Conservation (phyloP, 352 stramenopile genomes). For the Phytopythium delawarense region DNA sequence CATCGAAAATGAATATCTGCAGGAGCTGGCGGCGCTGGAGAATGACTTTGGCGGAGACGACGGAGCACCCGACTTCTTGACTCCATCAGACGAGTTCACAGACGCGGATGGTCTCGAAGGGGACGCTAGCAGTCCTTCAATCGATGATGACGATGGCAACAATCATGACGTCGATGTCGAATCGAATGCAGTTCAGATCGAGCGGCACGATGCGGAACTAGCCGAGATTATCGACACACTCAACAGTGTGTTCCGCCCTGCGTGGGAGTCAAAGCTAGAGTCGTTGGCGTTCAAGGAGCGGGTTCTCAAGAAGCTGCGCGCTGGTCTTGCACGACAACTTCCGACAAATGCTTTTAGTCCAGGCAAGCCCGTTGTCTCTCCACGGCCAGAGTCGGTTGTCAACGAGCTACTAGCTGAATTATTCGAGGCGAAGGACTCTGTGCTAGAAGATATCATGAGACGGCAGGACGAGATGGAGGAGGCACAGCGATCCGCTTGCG, state of each 20-base stretch:
- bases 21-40: slow-evolving; percentile 40
- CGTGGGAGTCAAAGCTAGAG: slow-evolving; percentile 23
- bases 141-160: not conserved
- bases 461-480: slow-evolving; percentile 37
- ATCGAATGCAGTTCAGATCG: not conserved
- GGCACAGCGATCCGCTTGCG: slow-evolving; percentile 14
- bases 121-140: slow-evolving; percentile 4
- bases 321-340: not conserved
- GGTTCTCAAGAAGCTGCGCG: slow-evolving; percentile 20
- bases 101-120: slow-evolving; percentile 2
- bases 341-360: not conserved
- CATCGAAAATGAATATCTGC: slow-evolving; percentile 54
- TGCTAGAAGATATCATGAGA: slow-evolving; percentile 30
- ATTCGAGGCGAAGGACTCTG: slow-evolving; percentile 15
- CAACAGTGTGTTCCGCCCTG: slow-evolving; percentile 24
- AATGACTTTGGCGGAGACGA: slow-evolving; percentile 34
- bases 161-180: not conserved
- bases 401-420: not conserved
- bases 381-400: not conserved
- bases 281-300: slow-evolving; percentile 23
- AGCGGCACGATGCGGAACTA: slow-evolving; percentile 4
- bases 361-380: not conserved
- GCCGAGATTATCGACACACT: slow-evolving; percentile 32
- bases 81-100: slow-evolving; percentile 12
- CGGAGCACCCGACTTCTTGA: slow-evolving; percentile 21